phyloP scores from a whole-genome alignment of 2,329 filamentous ascomycete species.

The Fusarium oligoseptatum region DNA sequence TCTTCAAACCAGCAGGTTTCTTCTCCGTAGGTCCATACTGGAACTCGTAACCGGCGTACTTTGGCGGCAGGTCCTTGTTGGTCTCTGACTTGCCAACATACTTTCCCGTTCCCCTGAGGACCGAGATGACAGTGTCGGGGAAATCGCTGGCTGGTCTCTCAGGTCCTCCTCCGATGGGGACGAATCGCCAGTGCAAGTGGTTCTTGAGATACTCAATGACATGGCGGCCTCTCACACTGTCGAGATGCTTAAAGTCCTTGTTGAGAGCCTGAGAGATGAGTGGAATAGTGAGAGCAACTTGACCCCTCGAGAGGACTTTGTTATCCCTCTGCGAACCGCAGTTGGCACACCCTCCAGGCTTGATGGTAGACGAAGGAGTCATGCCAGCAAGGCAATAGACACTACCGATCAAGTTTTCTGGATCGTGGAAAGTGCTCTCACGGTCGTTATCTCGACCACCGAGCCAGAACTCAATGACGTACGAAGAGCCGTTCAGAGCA shows the following conservation, averaged over 20 bases:
- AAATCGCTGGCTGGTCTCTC: conserved; percentile 9
- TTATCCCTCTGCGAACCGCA: conserved; percentile 11
- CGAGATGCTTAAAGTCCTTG: background rate
- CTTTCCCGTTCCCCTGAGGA: conserved; percentile 10
- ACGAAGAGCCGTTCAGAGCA: conserved; percentile 21
- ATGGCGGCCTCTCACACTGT: background rate
- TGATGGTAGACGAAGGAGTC: background rate
- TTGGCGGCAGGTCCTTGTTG: background rate
- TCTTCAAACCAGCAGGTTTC: background rate
- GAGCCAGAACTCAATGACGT: conserved; percentile 30
- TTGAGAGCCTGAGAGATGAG: conserved; percentile 12
- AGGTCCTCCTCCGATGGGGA: conserved; percentile 2
- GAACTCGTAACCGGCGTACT: background rate
- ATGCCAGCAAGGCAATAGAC: conserved; percentile 18
- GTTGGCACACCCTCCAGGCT: conserved; percentile 17
- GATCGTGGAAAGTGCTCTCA: background rate
- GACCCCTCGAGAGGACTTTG: conserved; percentile 9
- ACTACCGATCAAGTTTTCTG: conserved; percentile 15
- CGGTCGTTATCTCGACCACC: conserved; percentile 3
- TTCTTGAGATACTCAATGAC: conserved; percentile 4
- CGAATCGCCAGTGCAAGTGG: conserved; percentile 13
- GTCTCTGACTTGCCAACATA: background rate
- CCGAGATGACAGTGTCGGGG: conserved; percentile 12
- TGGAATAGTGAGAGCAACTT: conserved; percentile 20
- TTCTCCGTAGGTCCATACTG: background rate